Evolutionary conservation across 2,329 filamentous ascomycete genomes (phyloP).

Genomic region (Colletotrichum sp.): DNA sequence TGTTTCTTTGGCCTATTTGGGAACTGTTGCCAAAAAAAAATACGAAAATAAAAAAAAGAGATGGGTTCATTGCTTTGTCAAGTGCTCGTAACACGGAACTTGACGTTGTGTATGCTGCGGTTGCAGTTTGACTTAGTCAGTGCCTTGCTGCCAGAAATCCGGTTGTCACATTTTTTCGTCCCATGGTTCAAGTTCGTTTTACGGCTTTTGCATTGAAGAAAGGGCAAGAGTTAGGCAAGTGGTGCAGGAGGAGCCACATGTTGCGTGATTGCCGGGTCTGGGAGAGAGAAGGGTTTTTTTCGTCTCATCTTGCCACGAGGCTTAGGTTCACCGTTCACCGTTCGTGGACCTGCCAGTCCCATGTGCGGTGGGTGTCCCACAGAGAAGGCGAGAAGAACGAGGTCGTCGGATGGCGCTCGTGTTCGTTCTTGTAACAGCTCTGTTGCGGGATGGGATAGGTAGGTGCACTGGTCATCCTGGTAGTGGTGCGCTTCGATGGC

Average conservation of each 20-base stretch:
- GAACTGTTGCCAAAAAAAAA: not conserved
- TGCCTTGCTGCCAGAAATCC: not conserved
- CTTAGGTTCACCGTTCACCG: not conserved
- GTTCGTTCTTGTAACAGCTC: not conserved
- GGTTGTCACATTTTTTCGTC: not conserved
- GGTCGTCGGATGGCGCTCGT: not conserved
- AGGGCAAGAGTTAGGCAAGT: not conserved
- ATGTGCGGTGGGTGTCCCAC: not conserved
- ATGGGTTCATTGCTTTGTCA: not conserved
- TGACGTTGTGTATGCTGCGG: not conserved
- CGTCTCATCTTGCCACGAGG: slow-evolving; percentile 11
- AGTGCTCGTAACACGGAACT: not conserved
- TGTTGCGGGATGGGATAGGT: not conserved
- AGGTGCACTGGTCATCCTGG: not conserved
- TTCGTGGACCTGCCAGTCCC: not conserved
- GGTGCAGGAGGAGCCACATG: not conserved
- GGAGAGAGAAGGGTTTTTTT: not conserved
- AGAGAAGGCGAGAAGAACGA: not conserved
- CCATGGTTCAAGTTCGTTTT: not conserved
- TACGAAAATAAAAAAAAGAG: not conserved
- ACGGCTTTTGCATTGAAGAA: not conserved
- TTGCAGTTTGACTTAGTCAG: not conserved
- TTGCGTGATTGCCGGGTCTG: not conserved
- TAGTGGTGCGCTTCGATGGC: not conserved
- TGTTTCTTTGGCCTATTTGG: not conserved